These are phyloP conservation scores for Torulaspora globosa DNA, from an alignment of 1,139 yeast species.

Conservation along the genomic window DNA sequence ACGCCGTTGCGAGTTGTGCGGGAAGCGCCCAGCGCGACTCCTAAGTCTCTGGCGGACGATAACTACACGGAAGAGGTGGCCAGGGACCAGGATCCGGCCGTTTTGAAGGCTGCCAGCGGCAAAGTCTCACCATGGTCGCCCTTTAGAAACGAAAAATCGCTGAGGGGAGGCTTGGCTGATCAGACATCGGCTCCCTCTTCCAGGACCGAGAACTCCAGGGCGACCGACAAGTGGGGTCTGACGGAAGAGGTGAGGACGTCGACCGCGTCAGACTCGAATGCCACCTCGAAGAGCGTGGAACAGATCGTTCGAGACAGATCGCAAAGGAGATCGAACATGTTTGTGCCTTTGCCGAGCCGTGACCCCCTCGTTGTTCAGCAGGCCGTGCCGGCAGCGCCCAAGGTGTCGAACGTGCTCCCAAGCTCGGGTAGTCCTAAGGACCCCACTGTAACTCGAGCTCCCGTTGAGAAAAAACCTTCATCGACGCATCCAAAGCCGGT, in stretches of 20 bases:
- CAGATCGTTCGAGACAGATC: constrained; percentile 17
- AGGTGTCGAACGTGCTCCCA: no score
- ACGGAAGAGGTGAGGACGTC: background rate
- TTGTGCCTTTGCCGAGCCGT: constrained; percentile 36
- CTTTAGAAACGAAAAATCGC: constrained; percentile 23
- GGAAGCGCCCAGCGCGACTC: constrained; percentile 15
- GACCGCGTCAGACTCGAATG: background rate
- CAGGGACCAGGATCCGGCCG: no score
- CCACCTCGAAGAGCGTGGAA: constrained; percentile 3
- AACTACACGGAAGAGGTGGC: constrained; percentile 1
- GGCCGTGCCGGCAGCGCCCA: background rate
- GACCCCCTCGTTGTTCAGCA: constrained; percentile 32
- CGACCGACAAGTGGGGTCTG: background rate
- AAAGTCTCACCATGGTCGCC: constrained; percentile 30
- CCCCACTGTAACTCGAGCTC: background rate
- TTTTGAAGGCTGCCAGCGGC: background rate
- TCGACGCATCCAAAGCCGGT: background rate
- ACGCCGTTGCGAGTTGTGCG: constrained; percentile 11
- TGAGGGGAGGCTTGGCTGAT: constrained; percentile 9
- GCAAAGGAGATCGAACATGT: constrained; percentile 34
- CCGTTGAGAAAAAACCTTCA: background rate
- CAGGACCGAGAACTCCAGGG: background rate
- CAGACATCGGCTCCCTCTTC: background rate
- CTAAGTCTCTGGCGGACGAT: constrained; percentile 16
- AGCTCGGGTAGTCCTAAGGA: no score